Evolutionary conservation across 768 basidiomycete genomes (phyloP), one percentile per base, ranked within the genome.

Genomic region (Cyathus striatus): DNA sequence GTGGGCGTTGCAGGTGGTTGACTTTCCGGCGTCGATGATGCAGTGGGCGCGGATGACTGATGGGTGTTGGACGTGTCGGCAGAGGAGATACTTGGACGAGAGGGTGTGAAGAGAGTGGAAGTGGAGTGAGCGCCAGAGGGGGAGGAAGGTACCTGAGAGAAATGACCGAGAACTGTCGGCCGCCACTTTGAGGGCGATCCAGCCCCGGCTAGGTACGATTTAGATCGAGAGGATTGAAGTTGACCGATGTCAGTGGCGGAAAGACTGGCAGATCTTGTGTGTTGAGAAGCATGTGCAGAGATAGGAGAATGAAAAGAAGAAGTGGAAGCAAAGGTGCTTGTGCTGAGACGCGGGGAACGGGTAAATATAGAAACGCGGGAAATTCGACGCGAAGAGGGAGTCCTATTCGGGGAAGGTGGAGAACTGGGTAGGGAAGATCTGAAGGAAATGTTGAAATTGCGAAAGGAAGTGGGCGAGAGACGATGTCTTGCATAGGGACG

Each of bases 121-220:
- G 72, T 69, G 23, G 70, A 65, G 34, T 64, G 59, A 38, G 68
- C 54, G 40, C 61, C 74, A 38, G 64, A 49, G 54, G 70, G 73
- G 33, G 74, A 64, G 23, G 64, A 56, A 40, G 77, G 70, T 41
- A 70, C 52, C 42, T 75, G 70, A 22, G 73, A 64, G 53, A 86
- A 86, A 49, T 85, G 78, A 5, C 77, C 79, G 18, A 84, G 59
- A 18, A 86, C 75, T 48, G 73, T 79, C 9, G 84, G 81, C n/a
- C 80, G 71, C 76, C 77, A 81, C 60, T 64, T 75, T 39, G 75
- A 67, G n/a, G n/a, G n/a, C 9, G 66, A 53, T 38, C 61, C 37
- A 1, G 57, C 39, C 20, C 53, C 45, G n/a, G 51, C 44, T 27
- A 37, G 51, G 26, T 35, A 45, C 46, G 30, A 32, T 37, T 44